Conservation (phyloP, 2,329 filamentous ascomycete genomes). For the Plenodomus lindquistii region DNA sequence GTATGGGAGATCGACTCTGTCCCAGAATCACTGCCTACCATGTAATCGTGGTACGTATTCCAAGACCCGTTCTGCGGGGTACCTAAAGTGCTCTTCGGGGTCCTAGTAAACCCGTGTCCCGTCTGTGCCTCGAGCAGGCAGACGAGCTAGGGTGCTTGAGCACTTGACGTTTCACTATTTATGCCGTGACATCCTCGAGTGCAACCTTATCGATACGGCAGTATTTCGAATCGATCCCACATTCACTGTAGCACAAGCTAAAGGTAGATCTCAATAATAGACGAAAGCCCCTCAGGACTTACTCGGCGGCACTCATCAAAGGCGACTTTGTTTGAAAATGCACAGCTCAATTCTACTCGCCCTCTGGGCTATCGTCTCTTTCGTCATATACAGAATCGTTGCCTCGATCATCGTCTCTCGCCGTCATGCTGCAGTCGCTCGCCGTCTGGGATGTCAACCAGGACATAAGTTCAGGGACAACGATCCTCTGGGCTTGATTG, state of each 20-base stretch:
- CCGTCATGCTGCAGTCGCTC: slow-evolving; percentile 38
- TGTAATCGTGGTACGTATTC: background rate
- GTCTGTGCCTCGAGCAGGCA: background rate
- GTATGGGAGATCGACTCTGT: background rate
- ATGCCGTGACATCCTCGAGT: background rate
- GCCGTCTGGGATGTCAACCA: slow-evolving; percentile 50
- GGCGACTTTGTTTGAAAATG: slow-evolving; percentile 18
- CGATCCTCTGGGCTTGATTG: slow-evolving; percentile 56
- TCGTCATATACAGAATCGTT: slow-evolving; percentile 35
- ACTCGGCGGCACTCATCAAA: background rate
- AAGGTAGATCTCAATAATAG: background rate
- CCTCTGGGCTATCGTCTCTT: slow-evolving; percentile 36
- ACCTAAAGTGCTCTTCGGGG: background rate
- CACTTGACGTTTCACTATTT: background rate
- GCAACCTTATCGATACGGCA: background rate
- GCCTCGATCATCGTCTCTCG: slow-evolving; percentile 32
- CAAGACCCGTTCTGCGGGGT: background rate
- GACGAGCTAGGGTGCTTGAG: background rate
- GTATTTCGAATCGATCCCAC: background rate
- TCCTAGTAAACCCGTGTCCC: background rate
- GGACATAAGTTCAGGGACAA: slow-evolving; percentile 47
- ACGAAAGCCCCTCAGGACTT: background rate
- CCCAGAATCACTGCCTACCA: background rate
- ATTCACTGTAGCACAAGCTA: background rate
- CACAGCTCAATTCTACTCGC: slow-evolving; percentile 30